These are phyloP conservation scores for Hyphopichia khmerensis DNA, from an alignment of 1,139 yeast species.

Conservation along the genomic window DNA sequence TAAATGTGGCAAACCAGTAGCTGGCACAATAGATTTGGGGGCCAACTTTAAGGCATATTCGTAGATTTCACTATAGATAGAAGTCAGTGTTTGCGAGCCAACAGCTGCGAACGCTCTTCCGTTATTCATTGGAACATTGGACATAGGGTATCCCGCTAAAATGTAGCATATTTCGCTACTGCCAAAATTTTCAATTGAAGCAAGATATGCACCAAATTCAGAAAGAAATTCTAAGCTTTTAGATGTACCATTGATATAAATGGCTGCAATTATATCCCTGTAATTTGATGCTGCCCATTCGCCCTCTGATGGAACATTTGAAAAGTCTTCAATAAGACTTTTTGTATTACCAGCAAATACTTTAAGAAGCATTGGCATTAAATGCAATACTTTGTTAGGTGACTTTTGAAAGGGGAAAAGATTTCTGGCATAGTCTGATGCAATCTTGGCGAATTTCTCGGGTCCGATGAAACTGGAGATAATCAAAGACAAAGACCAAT, in stretches of 20 bases:
- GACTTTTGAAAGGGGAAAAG: constrained; percentile 39
- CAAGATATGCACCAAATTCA: constrained; percentile 52
- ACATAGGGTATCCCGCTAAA: constrained; percentile 49
- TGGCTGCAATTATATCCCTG: constrained; percentile 49
- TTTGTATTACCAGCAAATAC: constrained; percentile 64
- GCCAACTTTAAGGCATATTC: constrained; percentile 51
- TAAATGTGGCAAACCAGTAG: constrained; percentile 52
- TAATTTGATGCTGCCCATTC: constrained; percentile 54
- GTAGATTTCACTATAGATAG: constrained; percentile 67
- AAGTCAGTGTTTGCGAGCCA: constrained; percentile 16
- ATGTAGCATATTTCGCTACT: constrained; percentile 50
- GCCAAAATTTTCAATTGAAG: constrained; percentile 30
- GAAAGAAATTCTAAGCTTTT: constrained; percentile 41
- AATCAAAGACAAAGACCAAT: constrained; percentile 78
- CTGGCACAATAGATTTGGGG: constrained; percentile 14
- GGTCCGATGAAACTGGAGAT: constrained; percentile 67
- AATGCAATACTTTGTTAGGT: constrained; percentile 45
- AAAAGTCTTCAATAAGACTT: constrained; percentile 51
- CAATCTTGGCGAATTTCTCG: constrained; percentile 59
- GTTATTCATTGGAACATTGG: constrained; percentile 20
- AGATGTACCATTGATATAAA: constrained; percentile 41
- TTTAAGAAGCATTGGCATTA: constrained; percentile 63
- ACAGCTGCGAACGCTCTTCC: constrained; percentile 26
- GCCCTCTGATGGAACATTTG: constrained; percentile 37
- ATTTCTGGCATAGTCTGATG: constrained; percentile 42